Evolutionary conservation across 2,329 filamentous ascomycete species (phyloP), one percentile per base, ranked within the genome.

Genomic region (Scedosporium minutisporum): DNA sequence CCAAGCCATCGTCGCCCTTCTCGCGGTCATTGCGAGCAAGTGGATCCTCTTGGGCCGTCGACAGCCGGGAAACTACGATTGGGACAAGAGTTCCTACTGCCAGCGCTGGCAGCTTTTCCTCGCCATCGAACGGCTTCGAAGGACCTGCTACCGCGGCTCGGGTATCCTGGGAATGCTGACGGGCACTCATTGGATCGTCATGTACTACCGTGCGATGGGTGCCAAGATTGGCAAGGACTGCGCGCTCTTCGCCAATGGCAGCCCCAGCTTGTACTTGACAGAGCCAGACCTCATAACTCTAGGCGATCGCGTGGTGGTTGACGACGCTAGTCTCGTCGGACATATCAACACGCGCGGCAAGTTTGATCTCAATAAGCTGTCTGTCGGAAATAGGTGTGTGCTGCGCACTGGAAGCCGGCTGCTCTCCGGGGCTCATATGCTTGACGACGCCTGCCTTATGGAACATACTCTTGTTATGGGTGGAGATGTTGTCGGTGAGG

Each of bases 401-500:
- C 66, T 85, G 65, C 72, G 82, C 7, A 77, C 76, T 2, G 81
- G 81, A 1, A 81, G 78, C 53, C 72, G 82, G 38, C 69, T 85
- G 62, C 73, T 85, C 59, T 80, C 76, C 46, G 82, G 82, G 10
- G 81, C 81, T 3, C 74, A 68, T 21, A 84, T 84, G 81, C 77
- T 76, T 62, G 71, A 76, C 2, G 81, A 83, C 66, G 77, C 77
- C 21, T 81, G 80, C 65, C 70, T 85, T 42, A 68, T 85, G 42
- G 82, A 85, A 71, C 82, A 85, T 65, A 85, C 82, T 0, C 73
- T 85, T 3, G 75, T 85, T 51, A 80, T 85, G 76, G 78, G 78
- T 1, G 82, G 82, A 4, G 82, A 85, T 68, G 73, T 81, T 48
- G 81, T 84, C 0, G 80, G 80, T 58, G 75, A 77, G 62, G 76